Evolutionary conservation across 495 filamentous ascomycete species (phyloP).

Genomic region (Podospora pseudocomata): DNA sequence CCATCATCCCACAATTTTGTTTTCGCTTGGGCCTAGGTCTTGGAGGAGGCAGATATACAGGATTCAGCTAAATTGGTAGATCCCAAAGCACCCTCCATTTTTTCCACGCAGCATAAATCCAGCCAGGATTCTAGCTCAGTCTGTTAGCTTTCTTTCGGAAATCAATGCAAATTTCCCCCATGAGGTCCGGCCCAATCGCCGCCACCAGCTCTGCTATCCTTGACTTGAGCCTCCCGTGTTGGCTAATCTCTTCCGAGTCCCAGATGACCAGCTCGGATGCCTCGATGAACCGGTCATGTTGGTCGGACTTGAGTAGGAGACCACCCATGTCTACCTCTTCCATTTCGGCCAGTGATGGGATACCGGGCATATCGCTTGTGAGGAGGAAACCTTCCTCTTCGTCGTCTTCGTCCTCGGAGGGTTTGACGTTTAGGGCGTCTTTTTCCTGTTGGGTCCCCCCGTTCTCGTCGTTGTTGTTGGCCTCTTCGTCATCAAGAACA

Average conservation of each 20-base stretch:
- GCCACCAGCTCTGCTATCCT: conserved; percentile 74
- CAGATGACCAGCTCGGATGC: conserved; percentile 61
- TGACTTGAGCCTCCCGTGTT: conserved; percentile 56
- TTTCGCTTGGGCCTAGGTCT: background rate
- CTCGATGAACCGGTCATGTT: conserved; percentile 29
- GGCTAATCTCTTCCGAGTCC: conserved; percentile 54
- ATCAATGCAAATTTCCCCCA: conserved; percentile 10
- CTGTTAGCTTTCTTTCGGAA: background rate
- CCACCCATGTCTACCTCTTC: conserved; percentile 59
- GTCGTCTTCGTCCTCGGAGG: conserved; percentile 41
- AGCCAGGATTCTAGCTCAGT: background rate
- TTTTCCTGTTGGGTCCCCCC: conserved; percentile 3
- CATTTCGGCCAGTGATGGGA: conserved; percentile 63
- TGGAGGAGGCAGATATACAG: no score
- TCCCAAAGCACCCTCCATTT: background rate
- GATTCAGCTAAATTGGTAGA: background rate
- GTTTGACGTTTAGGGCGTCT: conserved; percentile 16
- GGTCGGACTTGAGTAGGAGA: conserved; percentile 37
- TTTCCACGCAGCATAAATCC: background rate
- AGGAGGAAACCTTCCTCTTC: conserved; percentile 59
- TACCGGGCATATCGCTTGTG: conserved; percentile 69
- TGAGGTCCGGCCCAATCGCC: conserved; percentile 40
- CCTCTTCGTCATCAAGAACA: background rate
- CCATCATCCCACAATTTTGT: background rate
- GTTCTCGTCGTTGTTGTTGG: background rate